Percentiles rank a stretch among this genome's conserved stretches.
These are phyloP conservation scores for Metrosideros polymorpha DNA, from an alignment of 441 rosid genomes.

Conservation along the genomic window DNA sequence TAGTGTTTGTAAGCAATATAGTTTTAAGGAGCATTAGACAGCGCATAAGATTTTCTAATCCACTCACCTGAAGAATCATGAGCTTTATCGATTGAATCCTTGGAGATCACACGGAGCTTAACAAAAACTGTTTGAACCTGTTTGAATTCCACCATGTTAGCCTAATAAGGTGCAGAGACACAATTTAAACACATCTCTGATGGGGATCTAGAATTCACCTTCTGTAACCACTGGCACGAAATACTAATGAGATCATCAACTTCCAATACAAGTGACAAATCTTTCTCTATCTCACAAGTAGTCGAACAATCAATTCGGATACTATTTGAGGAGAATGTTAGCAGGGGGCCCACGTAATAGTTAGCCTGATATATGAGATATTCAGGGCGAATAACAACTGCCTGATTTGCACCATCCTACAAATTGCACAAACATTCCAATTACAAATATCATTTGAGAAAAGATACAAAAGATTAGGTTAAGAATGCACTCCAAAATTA, in stretches of 20 bases:
- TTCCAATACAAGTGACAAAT: conserved; percentile 37
- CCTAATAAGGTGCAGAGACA: background rate
- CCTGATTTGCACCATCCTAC: conserved; percentile 42
- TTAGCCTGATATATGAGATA: conserved; percentile 43
- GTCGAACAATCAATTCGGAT: conserved; percentile 40
- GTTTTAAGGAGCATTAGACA: background rate
- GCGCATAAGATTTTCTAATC: background rate
- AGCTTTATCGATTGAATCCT: conserved; percentile 32
- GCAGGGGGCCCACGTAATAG: conserved; percentile 32
- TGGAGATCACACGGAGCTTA: conserved; percentile 39
- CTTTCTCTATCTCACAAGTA: conserved; percentile 25
- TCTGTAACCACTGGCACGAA: conserved; percentile 48
- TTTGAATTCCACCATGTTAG: conserved; percentile 1
- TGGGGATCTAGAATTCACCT: conserved; percentile 38
- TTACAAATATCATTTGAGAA: background rate
- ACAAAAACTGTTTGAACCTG: conserved; percentile 54
- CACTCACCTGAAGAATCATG: conserved; percentile 37
- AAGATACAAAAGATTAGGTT: background rate
- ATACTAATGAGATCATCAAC: conserved; percentile 68
- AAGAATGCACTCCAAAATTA: background rate
- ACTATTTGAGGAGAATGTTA: conserved; percentile 48
- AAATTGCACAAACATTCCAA: conserved; percentile 13
- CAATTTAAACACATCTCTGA: conserved; percentile 4
- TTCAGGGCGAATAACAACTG: conserved; percentile 44
- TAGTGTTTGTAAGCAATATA: background rate